Base-by-base conservation (phyloP, 768 basidiomycete genomes). In the Albatrellus ellisii region DNA sequence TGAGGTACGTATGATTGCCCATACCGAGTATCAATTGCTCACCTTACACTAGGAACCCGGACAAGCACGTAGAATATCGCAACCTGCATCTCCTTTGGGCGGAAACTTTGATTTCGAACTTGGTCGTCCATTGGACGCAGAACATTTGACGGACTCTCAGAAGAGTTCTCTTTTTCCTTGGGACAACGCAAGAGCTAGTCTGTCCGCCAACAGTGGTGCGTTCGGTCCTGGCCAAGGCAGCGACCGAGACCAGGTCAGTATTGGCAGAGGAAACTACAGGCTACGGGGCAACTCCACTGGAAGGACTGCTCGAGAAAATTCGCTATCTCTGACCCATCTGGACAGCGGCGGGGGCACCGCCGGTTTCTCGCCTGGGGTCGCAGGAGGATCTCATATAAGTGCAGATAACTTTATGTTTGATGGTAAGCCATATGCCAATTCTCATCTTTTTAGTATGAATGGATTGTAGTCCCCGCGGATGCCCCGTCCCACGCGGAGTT, bases 121-220 rank as follows among this genome's bases (percentile, higher is more conserved):
- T 34, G 46, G 67, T 4, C 65, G 57, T n/a, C n/a, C n/a, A n/a
- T n/a, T n/a, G 26, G 49, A 57, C 8, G 55, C 62, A 22, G 62
- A 64, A 29, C 57, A 58, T 25, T 56, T 60, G 31, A 62, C 63
- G 35, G 70, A 64, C 22, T 82, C 81, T 15, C 82, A 84, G 52
- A 65, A 69, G 26, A 81, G 75, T 48, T 75, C 78, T 7, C 54
- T 87, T 24, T 86, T 86, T 54, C 85, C 86, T 4, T 89, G 85
- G 85, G 83, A 88, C 53, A 72, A 87, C 55, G 84, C 70, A 4
- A 80, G 77, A 3, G 66, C 64, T 29, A 82, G 77, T 39, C 80
- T 79, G 1, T 76, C 70, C 25, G 63, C 61, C 20, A 49, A 53
- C 25, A n/a, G n/a, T n/a, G n/a, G n/a, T n/a, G n/a, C n/a, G n/a